These are phyloP conservation scores for Spathaspora gorwiae DNA, from an alignment of 805 yeast species.

Conservation along the genomic window DNA sequence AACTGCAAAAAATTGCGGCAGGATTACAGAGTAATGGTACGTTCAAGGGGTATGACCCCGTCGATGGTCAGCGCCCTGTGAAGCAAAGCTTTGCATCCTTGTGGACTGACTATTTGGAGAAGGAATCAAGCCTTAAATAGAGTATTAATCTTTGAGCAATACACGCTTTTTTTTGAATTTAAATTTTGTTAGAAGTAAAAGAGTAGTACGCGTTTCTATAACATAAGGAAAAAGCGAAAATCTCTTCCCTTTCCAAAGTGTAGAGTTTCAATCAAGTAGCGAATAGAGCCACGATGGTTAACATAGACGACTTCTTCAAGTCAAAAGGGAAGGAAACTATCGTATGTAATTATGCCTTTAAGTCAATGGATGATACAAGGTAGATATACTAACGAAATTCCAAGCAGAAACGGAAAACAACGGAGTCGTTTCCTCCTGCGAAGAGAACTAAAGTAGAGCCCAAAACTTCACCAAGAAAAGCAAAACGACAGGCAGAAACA, in stretches of 20 bases:
- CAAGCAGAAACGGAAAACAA: slow-evolving; percentile 7
- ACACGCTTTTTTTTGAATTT: not conserved
- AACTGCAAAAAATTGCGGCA: slow-evolving; percentile 67
- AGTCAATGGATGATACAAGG: no score
- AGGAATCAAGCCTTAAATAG: slow-evolving; percentile 43
- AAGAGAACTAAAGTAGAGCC: slow-evolving; percentile 1
- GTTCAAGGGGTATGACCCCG: not conserved
- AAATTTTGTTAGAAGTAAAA: no score
- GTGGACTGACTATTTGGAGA: slow-evolving; percentile 79
- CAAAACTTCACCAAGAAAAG: slow-evolving; percentile 7
- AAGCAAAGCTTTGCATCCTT: slow-evolving; percentile 61
- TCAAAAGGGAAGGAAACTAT: not conserved
- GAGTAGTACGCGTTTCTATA: not conserved
- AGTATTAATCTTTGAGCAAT: not conserved
- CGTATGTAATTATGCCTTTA: not conserved
- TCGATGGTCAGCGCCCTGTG: slow-evolving; percentile 11
- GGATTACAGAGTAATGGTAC: slow-evolving; percentile 44
- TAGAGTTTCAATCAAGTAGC: no score
- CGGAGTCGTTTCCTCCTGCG: not conserved
- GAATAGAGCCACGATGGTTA: slow-evolving; percentile 1
- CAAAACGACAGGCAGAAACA: slow-evolving; percentile 4
- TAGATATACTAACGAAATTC: no score
- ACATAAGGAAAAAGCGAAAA: no score
- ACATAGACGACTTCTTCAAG: slow-evolving; percentile 5
- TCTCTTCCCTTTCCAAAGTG: no score